Percentiles rank a stretch among this genome's conserved stretches.
Evolutionary conservation across 2,329 filamentous ascomycete genomes (phyloP).

Genomic region (Chrysoporthe deuterocubensis): DNA sequence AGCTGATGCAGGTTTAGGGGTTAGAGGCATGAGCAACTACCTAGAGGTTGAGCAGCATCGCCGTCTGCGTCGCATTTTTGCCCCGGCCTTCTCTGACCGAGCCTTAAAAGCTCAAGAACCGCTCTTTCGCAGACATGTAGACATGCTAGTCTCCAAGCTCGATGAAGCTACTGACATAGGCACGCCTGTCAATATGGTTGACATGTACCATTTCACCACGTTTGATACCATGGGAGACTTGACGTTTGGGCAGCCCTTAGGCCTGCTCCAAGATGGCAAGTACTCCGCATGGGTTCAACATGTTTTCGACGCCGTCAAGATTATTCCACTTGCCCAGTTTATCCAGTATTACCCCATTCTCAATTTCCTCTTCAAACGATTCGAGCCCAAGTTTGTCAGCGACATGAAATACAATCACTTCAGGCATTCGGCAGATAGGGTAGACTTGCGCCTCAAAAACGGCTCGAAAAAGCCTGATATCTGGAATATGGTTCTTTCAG

Average conservation of each 20-base stretch:
- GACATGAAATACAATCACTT: constrained; percentile 1
- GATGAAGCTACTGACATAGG: neutral
- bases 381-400: neutral
- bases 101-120: constrained; percentile 7
- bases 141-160: neutral
- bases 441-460: neutral
- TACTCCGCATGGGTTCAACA: constrained; percentile 29
- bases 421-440: neutral
- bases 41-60: constrained; percentile 2
- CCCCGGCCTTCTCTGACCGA: constrained; percentile 9
- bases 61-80: constrained; percentile 1
- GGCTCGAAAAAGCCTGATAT: constrained; percentile 1
- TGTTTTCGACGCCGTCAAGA: constrained; percentile 4
- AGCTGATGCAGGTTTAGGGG: neutral
- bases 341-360: constrained; percentile 9
- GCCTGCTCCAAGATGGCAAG: constrained; percentile 27
- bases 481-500: constrained; percentile 7
- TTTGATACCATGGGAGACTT: constrained; percentile 34
- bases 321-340: neutral
- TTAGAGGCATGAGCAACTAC: constrained; percentile 1
- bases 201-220: constrained; percentile 29
- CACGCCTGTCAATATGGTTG: constrained; percentile 12
- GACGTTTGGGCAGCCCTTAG: constrained; percentile 31
- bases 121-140: constrained; percentile 2
- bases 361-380: neutral